These are phyloP conservation scores for Magnusiomyces suaveolens DNA, from an alignment of 1,139 yeast species.

Conservation along the genomic window DNA sequence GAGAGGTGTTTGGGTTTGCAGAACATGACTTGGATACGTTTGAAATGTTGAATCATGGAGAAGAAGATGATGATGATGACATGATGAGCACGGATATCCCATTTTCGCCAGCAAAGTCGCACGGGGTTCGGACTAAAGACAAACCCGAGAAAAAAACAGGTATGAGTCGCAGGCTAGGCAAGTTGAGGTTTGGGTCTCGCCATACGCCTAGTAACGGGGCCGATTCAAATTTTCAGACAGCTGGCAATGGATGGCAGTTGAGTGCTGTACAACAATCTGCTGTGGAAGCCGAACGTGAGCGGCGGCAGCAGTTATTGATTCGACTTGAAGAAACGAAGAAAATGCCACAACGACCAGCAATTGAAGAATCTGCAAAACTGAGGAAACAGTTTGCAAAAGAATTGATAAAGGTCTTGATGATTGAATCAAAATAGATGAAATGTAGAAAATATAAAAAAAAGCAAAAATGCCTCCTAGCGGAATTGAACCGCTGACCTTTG, in stretches of 20 bases:
- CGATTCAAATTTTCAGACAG: background rate
- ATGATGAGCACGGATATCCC: background rate
- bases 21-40: conserved; percentile 51
- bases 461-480: conserved; percentile 1
- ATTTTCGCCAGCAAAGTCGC: background rate
- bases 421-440: background rate
- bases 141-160: background rate
- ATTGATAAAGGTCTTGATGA: background rate
- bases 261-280: background rate
- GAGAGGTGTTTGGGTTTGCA: conserved; percentile 49
- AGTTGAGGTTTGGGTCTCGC: conserved; percentile 2
- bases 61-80: conserved; percentile 29
- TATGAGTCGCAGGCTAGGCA: background rate
- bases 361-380: conserved; percentile 26
- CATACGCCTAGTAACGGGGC: background rate
- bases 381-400: conserved; percentile 8
- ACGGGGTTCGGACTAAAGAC: background rate
- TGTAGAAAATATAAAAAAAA: background rate
- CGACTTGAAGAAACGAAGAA: conserved; percentile 13
- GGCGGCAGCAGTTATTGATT: conserved; percentile 17
- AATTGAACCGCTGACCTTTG: conserved; percentile 1
- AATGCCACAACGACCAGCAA: conserved; percentile 27
- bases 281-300: conserved; percentile 15
- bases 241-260: background rate
- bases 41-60: conserved; percentile 27